Evolutionary conservation across 345 rosid species (phyloP).

Genomic region (Boechera stricta): DNA sequence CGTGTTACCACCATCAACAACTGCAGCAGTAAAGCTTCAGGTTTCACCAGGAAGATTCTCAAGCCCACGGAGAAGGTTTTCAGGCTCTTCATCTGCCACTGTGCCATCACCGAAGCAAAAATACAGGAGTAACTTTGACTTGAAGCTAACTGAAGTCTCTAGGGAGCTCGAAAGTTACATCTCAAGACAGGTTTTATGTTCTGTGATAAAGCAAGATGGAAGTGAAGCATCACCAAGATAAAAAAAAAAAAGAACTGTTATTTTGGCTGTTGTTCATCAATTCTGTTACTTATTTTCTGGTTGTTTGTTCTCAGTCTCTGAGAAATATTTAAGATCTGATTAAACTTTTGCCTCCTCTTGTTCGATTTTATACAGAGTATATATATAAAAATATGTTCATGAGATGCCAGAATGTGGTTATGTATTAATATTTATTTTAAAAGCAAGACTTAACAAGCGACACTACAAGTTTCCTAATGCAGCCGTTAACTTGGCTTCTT

Average conservation of each 20-base stretch:
- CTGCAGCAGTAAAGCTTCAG: constrained; percentile 53
- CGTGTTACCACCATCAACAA: constrained; percentile 52
- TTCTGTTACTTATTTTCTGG: constrained; percentile 13
- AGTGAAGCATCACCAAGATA: constrained; percentile 75
- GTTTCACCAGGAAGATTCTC: constrained; percentile 73
- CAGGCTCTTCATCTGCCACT: constrained; percentile 57
- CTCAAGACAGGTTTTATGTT: constrained; percentile 84
- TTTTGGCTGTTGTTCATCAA: constrained; percentile 35
- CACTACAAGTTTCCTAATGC: neutral
- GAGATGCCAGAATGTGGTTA: neutral
- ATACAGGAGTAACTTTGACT: constrained; percentile 78
- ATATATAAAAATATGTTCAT: constrained; percentile 6
- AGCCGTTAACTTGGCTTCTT: constrained; percentile 7
- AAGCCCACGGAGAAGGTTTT: constrained; percentile 90
- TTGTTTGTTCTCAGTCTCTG: constrained; percentile 52
- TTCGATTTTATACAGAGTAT: constrained; percentile 10
- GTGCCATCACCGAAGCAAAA: constrained; percentile 78
- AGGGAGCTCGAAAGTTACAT: constrained; percentile 87
- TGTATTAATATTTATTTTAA: neutral
- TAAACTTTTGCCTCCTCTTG: constrained; percentile 30
- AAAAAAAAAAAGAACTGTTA: neutral
- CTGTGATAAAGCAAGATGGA: constrained; percentile 74
- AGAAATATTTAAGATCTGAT: constrained; percentile 49
- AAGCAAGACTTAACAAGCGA: neutral
- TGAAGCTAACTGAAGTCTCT: constrained; percentile 89